Base-by-base conservation (phyloP, 2,329 filamentous ascomycete species). In the Zymoseptoria passerinii region DNA sequence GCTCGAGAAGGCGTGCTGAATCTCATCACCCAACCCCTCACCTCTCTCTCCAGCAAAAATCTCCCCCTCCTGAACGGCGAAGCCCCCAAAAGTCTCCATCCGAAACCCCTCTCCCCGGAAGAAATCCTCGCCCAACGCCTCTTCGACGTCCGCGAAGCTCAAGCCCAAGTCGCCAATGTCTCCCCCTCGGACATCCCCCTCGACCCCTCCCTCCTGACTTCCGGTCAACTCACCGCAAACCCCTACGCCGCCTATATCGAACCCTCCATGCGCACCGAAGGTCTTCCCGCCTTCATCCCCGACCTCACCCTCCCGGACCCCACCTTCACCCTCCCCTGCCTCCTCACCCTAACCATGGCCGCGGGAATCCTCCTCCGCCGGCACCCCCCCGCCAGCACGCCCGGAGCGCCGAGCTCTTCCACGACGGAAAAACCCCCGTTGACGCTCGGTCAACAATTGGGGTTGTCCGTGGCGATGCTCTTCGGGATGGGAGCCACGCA, bases 271-370 rank as follows among this genome's bases (percentile, higher is more conserved):
- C 75, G 78, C 4, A 76, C 68, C 7, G 83, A 84, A 71, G 83
- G 83, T n/a, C 76, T 79, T n/a, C 76, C 78, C 2, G 72, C 83
- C 1, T 87, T 83, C 83, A 84, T 85, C 57, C 76, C 78, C 1
- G 76, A 86, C 66, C 76, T 87, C 13, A 71, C 81, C 4, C 66
- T 75, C 0, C 72, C 80, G 8, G 83, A 86, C 63, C 75, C 81
- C 0, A 76, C 76, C 2, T 35, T 56, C 20, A 50, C 58, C 2
- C 56, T 69, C 5, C 67, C 66, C 2, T 4, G 56, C 19, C 9
- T 55, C 2, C 56, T 69, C 4, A 40, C 35, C 28, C 6, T 53
- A 3, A 44, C 52, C 44, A 63, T 68, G 40, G 54, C 56, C 1
- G 66, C 10, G 49, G 75, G 68, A 70, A 58, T 61, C 73, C 27